These are phyloP conservation scores for Aphelidium insulamus DNA, from an alignment of 371 early-diverging fungal genomes.

Conservation along the genomic window DNA sequence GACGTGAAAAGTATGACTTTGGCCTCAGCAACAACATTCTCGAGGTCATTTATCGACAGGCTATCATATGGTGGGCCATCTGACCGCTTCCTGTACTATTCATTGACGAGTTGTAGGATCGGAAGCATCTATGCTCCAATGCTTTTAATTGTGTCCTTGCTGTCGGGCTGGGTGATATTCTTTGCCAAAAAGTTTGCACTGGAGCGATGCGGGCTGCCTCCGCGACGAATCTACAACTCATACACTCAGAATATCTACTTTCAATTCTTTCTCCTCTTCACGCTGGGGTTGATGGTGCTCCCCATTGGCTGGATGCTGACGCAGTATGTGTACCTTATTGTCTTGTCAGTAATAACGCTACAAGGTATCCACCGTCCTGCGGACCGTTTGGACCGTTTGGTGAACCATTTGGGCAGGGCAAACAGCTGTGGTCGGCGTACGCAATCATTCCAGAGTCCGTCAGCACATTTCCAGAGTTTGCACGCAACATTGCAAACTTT, in stretches of 20 bases:
- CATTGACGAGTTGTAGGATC: background rate
- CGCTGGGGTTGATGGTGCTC: conserved; percentile 1
- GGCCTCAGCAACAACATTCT: conserved; percentile 3
- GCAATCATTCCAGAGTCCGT: no score
- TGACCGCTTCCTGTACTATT: background rate
- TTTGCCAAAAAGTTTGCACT: conserved; percentile 1
- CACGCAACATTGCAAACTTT: no score
- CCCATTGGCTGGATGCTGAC: no score
- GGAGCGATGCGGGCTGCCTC: background rate
- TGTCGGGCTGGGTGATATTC: conserved; percentile 1
- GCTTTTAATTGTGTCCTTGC: background rate
- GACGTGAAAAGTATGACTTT: conserved; percentile 1
- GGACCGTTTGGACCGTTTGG: no score
- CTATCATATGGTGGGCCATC: conserved; percentile 2
- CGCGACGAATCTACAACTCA: conserved; percentile 5
- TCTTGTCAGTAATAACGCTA: no score
- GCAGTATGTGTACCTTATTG: no score
- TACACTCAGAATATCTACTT: conserved; percentile 4
- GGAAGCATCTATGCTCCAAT: conserved; percentile 2
- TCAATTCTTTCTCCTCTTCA: conserved; percentile 2
- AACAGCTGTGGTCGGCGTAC: no score
- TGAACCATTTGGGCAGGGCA: no score
- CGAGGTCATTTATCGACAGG: conserved; percentile 5
- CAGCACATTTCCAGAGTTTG: no score
- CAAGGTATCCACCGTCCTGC: no score